Evolutionary conservation across 2,329 filamentous ascomycete genomes (phyloP), one percentile per base, ranked within the genome.

Genomic region (Alternaria ethzedia): DNA sequence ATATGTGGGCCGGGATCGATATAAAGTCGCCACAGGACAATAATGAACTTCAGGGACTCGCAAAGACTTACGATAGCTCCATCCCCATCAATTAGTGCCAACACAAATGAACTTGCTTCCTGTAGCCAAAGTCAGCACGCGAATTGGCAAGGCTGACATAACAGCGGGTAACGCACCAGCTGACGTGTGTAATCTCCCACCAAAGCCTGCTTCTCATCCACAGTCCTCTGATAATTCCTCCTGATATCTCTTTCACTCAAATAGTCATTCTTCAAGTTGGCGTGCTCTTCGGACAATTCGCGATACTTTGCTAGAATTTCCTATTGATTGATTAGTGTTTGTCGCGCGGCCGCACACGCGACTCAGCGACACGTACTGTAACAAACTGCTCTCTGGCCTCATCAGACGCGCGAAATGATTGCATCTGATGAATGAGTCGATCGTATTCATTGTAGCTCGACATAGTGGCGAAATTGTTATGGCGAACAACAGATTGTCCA

Each of bases 31-130:
- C 21, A 23, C 12, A 17, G 30, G 30, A 28, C 11, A 26, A 12
- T 9, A 2, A 26, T 15, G 11, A 36, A 49, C 12, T 56, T 21
- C 8, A 26, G 17, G 12, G 32, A 30, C 43, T 12, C 11, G 20
- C 49, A 45, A 25, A n/a, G 3, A 76, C 79, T 73, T 71, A 82
- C 81, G 56, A 83, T 77, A 66, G 82, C 82, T 23, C 83, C 83
- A 73, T 85, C 83, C n/a, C 83, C 83, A 72, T 85, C 83, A 50
- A 85, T 82, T 50, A 85, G 70, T 43, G 78, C 82, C 70, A 84
- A 70, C 12, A 82, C 81, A 62, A 85, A 85, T 17, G 82, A 79
- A 64, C 77, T 82, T 9, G 68, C 63, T 43, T 80, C 75, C 76
- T 79, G 54, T 20, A 28, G 17, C 4, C 9, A 46, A 5, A 3